Base-by-base conservation (phyloP, 1,139 yeast genomes). In the Yamadazyma oceani region DNA sequence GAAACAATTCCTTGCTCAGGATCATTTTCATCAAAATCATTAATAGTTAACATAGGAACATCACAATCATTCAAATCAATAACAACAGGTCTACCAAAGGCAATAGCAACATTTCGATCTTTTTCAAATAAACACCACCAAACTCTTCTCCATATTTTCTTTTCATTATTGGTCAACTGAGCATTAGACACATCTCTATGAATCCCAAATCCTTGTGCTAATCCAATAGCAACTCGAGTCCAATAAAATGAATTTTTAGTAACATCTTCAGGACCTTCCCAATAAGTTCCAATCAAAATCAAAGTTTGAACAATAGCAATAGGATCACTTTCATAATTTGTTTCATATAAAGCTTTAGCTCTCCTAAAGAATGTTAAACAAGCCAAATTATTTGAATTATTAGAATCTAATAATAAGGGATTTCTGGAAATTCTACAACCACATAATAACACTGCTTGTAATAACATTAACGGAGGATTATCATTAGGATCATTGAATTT, bases 121-220 rank as follows among this genome's bases (percentile, higher is more conserved):
- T 85, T 80, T 43, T 80, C 78, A 56, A 83, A 84, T 19, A 85
- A 62, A 42, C 83, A 72, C 95, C 95, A 86, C 90, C 92, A 86
- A 16, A 85, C 72, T 35, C 89, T 66, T 47, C 83, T 73, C 78
- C 86, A 80, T 39, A 80, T 62, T 41, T 77, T 74, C 53, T 78
- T 76, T 40, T 82, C 85, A 14, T 53, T 44, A 0, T 36, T 26
- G 13, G 66, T 46, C 22, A 69, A 53, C 13, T 66, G 58, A n/a
- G 69, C 59, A 30, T 54, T 53, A 21, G 59, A 54, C 15, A 70
- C 62, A 50, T 71, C 76, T 50, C 89, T 68, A 55, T 86, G 92
- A 51, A 85, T 71, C 1, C 94, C 94, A 57, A 81, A 80, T 9
- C 90, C 89, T 53, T 84, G 92, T 2, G 94, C 94, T 36, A 84